These are phyloP conservation scores for Aeschynomene evenia DNA, from an alignment of 306 rosid genomes.

Conservation along the genomic window DNA sequence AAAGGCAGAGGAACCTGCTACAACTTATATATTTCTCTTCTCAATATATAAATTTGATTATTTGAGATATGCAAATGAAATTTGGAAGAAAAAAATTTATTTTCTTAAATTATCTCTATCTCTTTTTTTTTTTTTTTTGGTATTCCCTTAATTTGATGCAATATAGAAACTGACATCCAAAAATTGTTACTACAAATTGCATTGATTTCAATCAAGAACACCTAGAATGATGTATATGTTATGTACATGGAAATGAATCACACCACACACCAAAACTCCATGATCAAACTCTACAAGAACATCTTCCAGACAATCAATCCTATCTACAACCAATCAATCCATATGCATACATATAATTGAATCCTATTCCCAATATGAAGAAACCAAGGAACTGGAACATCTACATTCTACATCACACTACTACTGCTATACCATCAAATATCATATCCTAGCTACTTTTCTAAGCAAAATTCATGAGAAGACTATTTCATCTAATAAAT, in stretches of 20 bases:
- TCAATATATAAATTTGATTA: too few relatives aligned
- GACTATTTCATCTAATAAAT: constrained; percentile 70
- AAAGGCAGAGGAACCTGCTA: too few relatives aligned
- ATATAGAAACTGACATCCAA: too few relatives aligned
- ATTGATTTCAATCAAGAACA: constrained; percentile 4
- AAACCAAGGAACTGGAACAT: background rate
- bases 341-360: background rate
- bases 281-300: constrained; percentile 18
- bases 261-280: constrained; percentile 17
- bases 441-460: background rate
- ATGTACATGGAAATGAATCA: constrained; percentile 31
- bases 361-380: background rate
- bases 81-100: too few relatives aligned
- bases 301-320: constrained; percentile 23
- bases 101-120: too few relatives aligned
- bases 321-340: background rate
- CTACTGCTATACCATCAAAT: background rate
- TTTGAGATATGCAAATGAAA: too few relatives aligned
- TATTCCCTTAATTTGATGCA: too few relatives aligned
- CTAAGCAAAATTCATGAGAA: constrained; percentile 24
- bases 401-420: background rate
- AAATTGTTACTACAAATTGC: too few relatives aligned
- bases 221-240: background rate
- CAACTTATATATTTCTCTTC: too few relatives aligned
- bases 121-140: too few relatives aligned